A percentile compares a stretch with the other conserved stretches of the same genome.
phyloP scores from a whole-genome alignment of 352 stramenopile species.

The Blastocystis sp. region DNA sequence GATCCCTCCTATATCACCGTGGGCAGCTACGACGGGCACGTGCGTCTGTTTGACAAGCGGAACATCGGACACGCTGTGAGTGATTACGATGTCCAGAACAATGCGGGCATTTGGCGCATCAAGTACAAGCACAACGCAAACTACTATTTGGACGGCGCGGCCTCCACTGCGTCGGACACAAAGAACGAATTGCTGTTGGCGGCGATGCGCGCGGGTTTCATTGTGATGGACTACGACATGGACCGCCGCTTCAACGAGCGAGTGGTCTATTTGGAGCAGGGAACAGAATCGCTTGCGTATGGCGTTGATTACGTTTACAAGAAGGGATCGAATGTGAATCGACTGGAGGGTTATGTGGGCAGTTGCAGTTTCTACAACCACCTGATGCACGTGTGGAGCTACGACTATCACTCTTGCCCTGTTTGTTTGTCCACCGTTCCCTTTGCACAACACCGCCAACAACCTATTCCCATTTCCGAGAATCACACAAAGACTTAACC shows the following conservation, averaged over 20 bases:
- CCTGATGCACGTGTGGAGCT: constrained; percentile 63
- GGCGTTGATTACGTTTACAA: constrained; percentile 70
- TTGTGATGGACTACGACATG: constrained; percentile 53
- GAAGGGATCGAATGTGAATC: neutral
- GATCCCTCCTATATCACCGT: constrained; percentile 27
- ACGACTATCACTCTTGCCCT: constrained; percentile 23
- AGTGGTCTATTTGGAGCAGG: constrained; percentile 68
- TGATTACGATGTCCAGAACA: constrained; percentile 53
- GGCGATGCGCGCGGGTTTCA: constrained; percentile 39
- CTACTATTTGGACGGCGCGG: neutral
- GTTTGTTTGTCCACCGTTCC: too few species aligned
- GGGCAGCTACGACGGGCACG: constrained; percentile 66
- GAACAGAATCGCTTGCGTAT: constrained; percentile 50
- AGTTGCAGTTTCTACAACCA: constrained; percentile 73
- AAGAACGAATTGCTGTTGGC: constrained; percentile 47
- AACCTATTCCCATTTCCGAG: neutral
- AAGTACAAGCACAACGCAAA: constrained; percentile 72
- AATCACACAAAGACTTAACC: too few species aligned
- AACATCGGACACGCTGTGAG: constrained; percentile 14
- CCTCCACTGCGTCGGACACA: neutral
- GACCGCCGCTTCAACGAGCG: neutral
- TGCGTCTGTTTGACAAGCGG: constrained; percentile 54
- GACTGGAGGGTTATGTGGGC: constrained; percentile 16
- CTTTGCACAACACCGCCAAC: too few species aligned
- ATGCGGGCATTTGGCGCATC: constrained; percentile 67